Percentiles rank a stretch among this genome's conserved stretches.
Evolutionary conservation across 176 grass and related monocot species (phyloP).

Genomic region (Pontederia crassipes): DNA sequence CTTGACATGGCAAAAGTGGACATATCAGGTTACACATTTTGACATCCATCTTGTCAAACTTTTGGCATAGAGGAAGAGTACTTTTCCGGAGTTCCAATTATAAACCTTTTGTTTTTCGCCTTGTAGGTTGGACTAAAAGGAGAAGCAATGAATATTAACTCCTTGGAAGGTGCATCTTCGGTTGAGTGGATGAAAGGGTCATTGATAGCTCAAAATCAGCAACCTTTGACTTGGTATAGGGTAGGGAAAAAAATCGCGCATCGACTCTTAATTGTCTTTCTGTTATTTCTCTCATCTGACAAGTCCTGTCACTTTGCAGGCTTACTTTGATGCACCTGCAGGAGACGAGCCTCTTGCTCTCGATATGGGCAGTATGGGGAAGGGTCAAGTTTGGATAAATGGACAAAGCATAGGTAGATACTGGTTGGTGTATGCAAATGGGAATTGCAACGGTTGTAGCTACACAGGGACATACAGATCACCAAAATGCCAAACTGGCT

Average conservation of each 20-base stretch:
- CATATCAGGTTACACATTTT: conserved; percentile 54
- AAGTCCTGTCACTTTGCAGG: conserved; percentile 28
- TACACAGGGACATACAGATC: conserved; percentile 66
- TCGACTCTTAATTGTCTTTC: neutral
- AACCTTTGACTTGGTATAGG: conserved; percentile 87
- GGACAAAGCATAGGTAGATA: conserved; percentile 94
- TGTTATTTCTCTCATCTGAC: conserved; percentile 7
- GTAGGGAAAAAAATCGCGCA: conserved; percentile 27
- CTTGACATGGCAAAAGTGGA: conserved; percentile 92
- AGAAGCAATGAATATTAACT: conserved; percentile 97
- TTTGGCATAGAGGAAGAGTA: conserved; percentile 3
- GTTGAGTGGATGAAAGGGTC: conserved; percentile 98
- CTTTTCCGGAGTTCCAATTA: neutral
- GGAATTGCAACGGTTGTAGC: conserved; percentile 56
- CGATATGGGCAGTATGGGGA: conserved; percentile 98
- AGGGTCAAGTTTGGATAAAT: conserved; percentile 98
- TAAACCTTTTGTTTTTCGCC: neutral
- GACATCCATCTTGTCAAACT: neutral
- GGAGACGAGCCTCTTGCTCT: conserved; percentile 86
- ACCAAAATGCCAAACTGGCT: conserved; percentile 73
- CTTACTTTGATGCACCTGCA: conserved; percentile 76
- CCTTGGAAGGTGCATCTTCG: conserved; percentile 63
- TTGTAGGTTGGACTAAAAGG: conserved; percentile 86
- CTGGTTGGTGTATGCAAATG: conserved; percentile 60
- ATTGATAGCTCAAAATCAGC: conserved; percentile 56